Percentiles rank a stretch among this genome's conserved stretches.
phyloP scores from a whole-genome alignment of 352 stramenopile species.

The Globisporangium mamillatum region DNA sequence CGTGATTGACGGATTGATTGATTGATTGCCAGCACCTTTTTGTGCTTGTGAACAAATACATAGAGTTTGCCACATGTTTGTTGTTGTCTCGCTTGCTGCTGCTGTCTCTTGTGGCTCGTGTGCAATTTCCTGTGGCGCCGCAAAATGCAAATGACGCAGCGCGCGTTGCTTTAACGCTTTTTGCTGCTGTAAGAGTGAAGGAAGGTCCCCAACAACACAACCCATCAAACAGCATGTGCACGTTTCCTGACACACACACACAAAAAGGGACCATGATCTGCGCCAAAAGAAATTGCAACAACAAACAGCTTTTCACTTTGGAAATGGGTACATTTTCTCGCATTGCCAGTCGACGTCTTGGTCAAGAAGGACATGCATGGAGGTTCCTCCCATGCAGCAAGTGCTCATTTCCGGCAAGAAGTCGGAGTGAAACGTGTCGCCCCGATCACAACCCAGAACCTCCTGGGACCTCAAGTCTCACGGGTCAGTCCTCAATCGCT shows the following conservation, averaged over 20 bases:
- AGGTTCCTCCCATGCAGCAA: too few species aligned
- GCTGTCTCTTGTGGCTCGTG: background rate
- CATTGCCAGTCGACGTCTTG: background rate
- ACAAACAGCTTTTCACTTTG: background rate
- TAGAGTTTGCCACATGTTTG: background rate
- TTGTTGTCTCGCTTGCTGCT: background rate
- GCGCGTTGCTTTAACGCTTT: background rate
- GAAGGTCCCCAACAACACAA: background rate
- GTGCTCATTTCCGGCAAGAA: background rate
- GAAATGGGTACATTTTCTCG: background rate
- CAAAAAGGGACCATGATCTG: background rate
- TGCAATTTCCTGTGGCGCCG: background rate
- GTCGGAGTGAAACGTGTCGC: background rate
- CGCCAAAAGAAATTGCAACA: background rate
- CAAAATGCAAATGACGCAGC: background rate
- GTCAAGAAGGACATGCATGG: background rate
- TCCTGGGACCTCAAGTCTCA: background rate
- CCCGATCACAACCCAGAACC: background rate
- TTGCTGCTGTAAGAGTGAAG: background rate
- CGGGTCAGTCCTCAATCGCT: background rate
- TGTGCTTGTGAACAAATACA: background rate
- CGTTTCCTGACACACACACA: background rate
- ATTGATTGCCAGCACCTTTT: background rate
- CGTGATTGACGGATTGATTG: background rate
- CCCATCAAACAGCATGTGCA: background rate